Evolutionary conservation across 495 filamentous ascomycete species (phyloP), one percentile per base, ranked within the genome.

Genomic region (Aspergillus saccharolyticus): DNA sequence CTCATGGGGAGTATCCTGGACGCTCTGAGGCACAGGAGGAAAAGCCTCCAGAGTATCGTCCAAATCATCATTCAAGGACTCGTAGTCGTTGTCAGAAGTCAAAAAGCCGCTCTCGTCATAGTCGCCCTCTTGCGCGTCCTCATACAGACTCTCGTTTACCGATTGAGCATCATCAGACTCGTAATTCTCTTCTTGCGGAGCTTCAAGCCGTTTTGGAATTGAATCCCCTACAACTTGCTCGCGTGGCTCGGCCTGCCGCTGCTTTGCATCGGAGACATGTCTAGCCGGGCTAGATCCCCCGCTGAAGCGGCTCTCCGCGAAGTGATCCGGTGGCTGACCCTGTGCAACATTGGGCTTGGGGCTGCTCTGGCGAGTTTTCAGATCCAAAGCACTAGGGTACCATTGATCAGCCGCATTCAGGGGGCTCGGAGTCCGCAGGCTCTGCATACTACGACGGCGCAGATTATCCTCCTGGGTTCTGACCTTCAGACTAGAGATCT

Each of bases 391-490:
- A 55, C 82, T 82, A 19, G 78, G 76, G 68, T 89, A 90, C 85
- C 87, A 91, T 52, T 85, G 81, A 48, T 89, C 88, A 42, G 90
- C 84, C 49, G 87, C 85, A 0, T 85, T 93, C 61, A 95, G 88
- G 1, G 91, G 90, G 65, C 90, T 95, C 3, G 89, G 88, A 6
- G 89, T 90, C 12, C 91, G 83, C 57, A 96, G 72, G 70, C 83
- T 93, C 61, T 93, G 90, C 52, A 95, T 66, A 67, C 93, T 96
- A 49, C 88, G 84, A 44, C 94, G 81, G 59, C 89, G 87, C 59
- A 96, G 70, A 58, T 81, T 89, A 63, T 97, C 94, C 58, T 89
- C 89, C 49, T 89, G 83, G 5, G 88, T 87, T 67, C 91, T 88
- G 61, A 91, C 83, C 57, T 92, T 85, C 30, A 98, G 72, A 12